These are phyloP conservation scores for Chlamydomonas reinhardtii DNA, from an alignment of 163 green algal species.

Conservation along the genomic window DNA sequence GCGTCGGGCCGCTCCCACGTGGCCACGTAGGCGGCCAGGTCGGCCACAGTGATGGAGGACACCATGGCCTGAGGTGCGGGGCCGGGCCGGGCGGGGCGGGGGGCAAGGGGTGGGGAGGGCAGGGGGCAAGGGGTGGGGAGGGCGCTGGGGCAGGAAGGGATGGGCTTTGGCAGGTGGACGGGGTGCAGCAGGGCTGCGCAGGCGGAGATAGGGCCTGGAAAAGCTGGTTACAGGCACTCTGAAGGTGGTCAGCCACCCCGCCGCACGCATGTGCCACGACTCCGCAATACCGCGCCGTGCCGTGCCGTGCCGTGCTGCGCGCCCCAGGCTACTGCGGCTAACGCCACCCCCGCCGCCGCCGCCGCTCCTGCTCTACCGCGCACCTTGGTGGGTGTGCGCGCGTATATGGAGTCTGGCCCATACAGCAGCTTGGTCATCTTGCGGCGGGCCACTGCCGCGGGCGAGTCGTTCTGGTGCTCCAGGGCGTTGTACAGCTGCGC, in stretches of 20 bases:
- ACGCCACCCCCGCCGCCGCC: no score
- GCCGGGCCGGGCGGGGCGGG: not conserved
- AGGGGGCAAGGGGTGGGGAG: no score
- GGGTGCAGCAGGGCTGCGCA: no score
- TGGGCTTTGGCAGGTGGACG: no score
- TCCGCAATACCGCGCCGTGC: no score
- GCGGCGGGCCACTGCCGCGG: constrained; percentile 48
- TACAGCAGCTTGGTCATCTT: constrained; percentile 87
- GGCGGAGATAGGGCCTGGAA: no score
- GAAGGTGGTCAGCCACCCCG: no score
- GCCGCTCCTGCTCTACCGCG: constrained; percentile 46
- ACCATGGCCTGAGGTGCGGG: not conserved
- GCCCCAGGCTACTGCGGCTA: no score
- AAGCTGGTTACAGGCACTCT: no score
- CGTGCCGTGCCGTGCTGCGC: no score
- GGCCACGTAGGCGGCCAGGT: constrained; percentile 26
- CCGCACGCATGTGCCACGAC: no score
- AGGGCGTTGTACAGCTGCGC: constrained; percentile 75
- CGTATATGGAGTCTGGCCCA: constrained; percentile 80
- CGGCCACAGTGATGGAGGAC: not conserved
- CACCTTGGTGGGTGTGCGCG: constrained; percentile 68
- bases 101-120: not conserved
- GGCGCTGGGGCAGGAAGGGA: no score
- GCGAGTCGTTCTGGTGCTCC: constrained; percentile 77
- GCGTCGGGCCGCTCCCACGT: constrained; percentile 82